Percentiles rank a stretch among this genome's conserved stretches.
phyloP scores from a whole-genome alignment of 306 rosid genomes.

The Corylus avellana region DNA sequence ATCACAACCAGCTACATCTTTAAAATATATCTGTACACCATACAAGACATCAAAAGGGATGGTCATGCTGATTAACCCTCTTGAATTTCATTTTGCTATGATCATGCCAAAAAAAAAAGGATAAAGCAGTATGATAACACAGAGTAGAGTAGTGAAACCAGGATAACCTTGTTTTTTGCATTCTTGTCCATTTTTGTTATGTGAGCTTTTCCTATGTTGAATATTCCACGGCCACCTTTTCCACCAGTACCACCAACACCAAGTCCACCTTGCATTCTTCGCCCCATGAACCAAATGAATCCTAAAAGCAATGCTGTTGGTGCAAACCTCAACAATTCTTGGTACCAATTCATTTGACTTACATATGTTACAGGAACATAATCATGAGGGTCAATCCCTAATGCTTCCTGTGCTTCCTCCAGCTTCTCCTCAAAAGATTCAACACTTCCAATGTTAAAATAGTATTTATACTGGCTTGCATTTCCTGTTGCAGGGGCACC shows the following conservation, averaged over 20 bases:
- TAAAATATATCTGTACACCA: constrained; percentile 46
- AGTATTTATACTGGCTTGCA: constrained; percentile 45
- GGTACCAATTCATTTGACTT: constrained; percentile 44
- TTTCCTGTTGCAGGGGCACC: constrained; percentile 32
- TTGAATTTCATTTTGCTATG: neutral
- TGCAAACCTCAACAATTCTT: constrained; percentile 46
- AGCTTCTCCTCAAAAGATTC: constrained; percentile 65
- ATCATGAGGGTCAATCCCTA: constrained; percentile 55
- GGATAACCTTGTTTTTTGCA: constrained; percentile 54
- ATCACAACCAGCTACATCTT: constrained; percentile 66
- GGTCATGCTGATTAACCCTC: neutral
- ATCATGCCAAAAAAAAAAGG: neutral
- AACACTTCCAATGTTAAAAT: constrained; percentile 58
- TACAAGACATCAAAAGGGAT: neutral
- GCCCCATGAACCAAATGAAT: constrained; percentile 35
- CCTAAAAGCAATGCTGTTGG: constrained; percentile 53
- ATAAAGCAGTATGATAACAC: neutral
- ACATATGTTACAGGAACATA: constrained; percentile 59
- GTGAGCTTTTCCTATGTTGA: constrained; percentile 60
- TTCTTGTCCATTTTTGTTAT: constrained; percentile 56
- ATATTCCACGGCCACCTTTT: constrained; percentile 51
- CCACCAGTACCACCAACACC: constrained; percentile 59
- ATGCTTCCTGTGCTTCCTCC: constrained; percentile 53
- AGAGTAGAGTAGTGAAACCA: neutral
- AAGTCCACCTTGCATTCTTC: constrained; percentile 53